Evolutionary conservation across 768 basidiomycete species (phyloP).

Genomic region (Naganishia kalamii): DNA sequence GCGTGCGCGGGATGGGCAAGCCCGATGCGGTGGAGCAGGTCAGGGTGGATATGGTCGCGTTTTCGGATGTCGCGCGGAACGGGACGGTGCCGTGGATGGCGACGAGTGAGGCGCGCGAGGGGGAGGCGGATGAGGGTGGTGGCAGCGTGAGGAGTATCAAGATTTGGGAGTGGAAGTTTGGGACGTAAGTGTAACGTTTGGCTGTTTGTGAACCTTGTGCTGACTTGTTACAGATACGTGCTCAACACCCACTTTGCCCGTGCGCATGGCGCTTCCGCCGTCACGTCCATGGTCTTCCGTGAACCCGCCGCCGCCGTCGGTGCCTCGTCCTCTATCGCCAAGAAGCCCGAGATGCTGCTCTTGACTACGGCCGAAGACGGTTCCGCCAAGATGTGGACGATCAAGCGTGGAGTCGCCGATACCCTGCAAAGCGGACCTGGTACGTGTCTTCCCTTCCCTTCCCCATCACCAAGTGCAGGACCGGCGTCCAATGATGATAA

Average conservation of each 20-base stretch:
- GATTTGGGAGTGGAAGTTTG: constrained; percentile 75
- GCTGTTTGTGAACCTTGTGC: neutral
- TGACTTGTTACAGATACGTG: constrained; percentile 30
- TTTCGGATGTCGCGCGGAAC: constrained; percentile 50
- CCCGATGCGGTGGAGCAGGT: constrained; percentile 71
- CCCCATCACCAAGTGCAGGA: neutral
- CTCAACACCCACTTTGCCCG: constrained; percentile 84
- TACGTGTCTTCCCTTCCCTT: constrained; percentile 38
- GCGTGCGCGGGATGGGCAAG: constrained; percentile 60
- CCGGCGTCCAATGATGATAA: constrained; percentile 32
- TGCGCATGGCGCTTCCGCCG: constrained; percentile 65
- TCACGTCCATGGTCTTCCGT: constrained; percentile 66
- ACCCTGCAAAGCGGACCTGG: constrained; percentile 55
- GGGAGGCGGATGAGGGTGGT: constrained; percentile 63
- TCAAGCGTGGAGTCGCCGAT: constrained; percentile 50
- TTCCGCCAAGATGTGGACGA: constrained; percentile 72
- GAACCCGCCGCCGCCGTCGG: constrained; percentile 44
- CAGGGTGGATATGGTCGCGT: constrained; percentile 62
- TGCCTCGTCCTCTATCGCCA: constrained; percentile 26
- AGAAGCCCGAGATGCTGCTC: constrained; percentile 53
- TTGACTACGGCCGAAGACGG: constrained; percentile 68
- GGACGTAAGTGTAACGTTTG: constrained; percentile 50
- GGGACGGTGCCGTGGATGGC: constrained; percentile 65
- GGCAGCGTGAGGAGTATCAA: constrained; percentile 63
- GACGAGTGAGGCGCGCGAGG: constrained; percentile 70